phyloP scores from a whole-genome alignment of 1,284 basidiomycete genomes.

The Psilocybe mexicana region DNA sequence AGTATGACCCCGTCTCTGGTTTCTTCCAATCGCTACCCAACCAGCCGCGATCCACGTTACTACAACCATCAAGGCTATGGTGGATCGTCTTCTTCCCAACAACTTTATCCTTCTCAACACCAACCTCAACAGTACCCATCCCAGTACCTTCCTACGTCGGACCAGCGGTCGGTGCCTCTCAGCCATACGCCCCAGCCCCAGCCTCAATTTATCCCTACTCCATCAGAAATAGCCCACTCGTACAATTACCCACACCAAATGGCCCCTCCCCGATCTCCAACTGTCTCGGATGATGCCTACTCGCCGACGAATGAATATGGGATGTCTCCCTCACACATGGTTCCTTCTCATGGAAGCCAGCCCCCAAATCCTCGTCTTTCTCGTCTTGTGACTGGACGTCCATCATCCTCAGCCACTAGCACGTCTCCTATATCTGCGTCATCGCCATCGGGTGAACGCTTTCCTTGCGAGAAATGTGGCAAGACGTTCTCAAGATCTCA shows the following conservation, averaged over 20 bases:
- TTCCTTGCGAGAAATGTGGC: slow-evolving; percentile 67
- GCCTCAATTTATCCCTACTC: slow-evolving; percentile 53
- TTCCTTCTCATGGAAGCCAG: slow-evolving; percentile 30
- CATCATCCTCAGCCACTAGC: slow-evolving; percentile 28
- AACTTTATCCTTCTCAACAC: slow-evolving; percentile 33
- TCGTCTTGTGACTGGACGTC: slow-evolving; percentile 33
- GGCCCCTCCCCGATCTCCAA: slow-evolving; percentile 31
- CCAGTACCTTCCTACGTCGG: slow-evolving; percentile 28
- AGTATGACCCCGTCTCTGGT: slow-evolving; percentile 37
- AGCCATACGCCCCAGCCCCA: slow-evolving; percentile 26
- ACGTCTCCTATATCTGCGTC: slow-evolving; percentile 34
- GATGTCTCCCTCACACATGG: slow-evolving; percentile 33
- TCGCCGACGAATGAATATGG: slow-evolving; percentile 35
- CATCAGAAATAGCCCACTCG: slow-evolving; percentile 46
- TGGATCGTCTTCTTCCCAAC: slow-evolving; percentile 30
- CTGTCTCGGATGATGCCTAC: slow-evolving; percentile 30
- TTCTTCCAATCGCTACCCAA: slow-evolving; percentile 33
- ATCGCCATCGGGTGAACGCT: slow-evolving; percentile 52
- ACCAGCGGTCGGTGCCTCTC: slow-evolving; percentile 27
- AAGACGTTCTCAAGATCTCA: slow-evolving; percentile 77
- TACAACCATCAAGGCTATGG: slow-evolving; percentile 30
- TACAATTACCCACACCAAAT: slow-evolving; percentile 38
- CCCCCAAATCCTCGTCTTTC: slow-evolving; percentile 25
- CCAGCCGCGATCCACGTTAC: slow-evolving; percentile 33
- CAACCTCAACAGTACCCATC: slow-evolving; percentile 32